A percentile compares a stretch with the other conserved stretches of the same genome.
Conservation (phyloP, 2,329 filamentous ascomycete genomes). For the Fusarium sp. region DNA sequence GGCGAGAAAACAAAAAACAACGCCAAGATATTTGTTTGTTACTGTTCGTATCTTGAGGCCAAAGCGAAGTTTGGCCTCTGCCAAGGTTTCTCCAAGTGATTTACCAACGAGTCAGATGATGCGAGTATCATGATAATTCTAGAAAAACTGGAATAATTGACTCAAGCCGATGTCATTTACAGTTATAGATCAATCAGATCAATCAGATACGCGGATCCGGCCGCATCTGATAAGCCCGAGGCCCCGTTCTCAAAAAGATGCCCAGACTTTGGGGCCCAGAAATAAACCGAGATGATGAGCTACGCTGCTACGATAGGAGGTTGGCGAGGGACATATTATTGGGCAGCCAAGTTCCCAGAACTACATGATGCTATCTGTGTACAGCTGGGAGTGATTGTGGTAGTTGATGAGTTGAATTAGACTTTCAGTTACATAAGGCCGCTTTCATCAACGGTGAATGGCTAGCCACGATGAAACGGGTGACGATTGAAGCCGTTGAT, state of each 20-base stretch:
- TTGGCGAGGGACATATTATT: background rate
- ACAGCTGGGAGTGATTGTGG: background rate
- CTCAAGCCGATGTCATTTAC: background rate
- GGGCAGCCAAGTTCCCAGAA: background rate
- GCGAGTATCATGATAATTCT: constrained; percentile 3
- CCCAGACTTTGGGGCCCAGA: background rate
- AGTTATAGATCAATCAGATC: background rate
- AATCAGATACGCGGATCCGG: background rate
- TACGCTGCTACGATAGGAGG: background rate
- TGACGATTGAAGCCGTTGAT: background rate
- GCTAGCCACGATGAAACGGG: background rate
- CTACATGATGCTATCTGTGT: background rate
- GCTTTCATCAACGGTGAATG: background rate
- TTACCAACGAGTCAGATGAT: constrained; percentile 11
- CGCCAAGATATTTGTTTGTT: constrained; percentile 15
- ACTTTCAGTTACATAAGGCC: background rate
- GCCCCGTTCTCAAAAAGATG: background rate
- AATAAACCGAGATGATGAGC: background rate
- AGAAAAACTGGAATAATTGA: background rate
- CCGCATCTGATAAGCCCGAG: background rate
- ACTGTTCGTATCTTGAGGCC: constrained; percentile 1
- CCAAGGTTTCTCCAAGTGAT: constrained; percentile 1
- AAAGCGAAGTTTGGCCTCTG: background rate
- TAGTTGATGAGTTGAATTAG: background rate
- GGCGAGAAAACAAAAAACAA: background rate